Evolutionary conservation across 345 rosid genomes (phyloP).

Genomic region (Hypericum androsaemum): DNA sequence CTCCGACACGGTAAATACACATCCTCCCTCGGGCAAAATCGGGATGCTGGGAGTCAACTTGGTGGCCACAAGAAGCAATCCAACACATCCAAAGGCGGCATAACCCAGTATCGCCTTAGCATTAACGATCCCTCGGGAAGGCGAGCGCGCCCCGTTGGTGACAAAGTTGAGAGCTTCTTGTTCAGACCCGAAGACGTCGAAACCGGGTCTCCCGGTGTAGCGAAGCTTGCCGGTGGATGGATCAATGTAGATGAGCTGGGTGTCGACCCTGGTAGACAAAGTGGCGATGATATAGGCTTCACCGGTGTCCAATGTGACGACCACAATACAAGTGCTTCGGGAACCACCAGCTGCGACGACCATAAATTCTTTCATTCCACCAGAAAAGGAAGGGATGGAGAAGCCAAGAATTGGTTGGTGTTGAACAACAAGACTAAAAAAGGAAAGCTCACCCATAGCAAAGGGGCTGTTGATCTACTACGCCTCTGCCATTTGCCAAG

Average conservation of each 20-base stretch:
- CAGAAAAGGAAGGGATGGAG: too few species aligned
- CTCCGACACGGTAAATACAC: constrained; percentile 69
- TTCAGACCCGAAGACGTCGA: constrained; percentile 62
- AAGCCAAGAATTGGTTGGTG: too few species aligned
- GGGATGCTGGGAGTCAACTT: constrained; percentile 61
- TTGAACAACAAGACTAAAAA: too few species aligned
- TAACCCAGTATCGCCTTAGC: constrained; percentile 81
- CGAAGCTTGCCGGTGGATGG: constrained; percentile 74
- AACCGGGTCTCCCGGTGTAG: constrained; percentile 57
- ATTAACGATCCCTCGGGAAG: constrained; percentile 31
- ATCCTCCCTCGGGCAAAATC: constrained; percentile 86
- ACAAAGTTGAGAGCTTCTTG: constrained; percentile 67
- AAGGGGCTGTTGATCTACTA: too few species aligned
- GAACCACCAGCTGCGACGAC: constrained; percentile 41
- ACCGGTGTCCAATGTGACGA: constrained; percentile 55
- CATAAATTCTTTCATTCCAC: too few species aligned
- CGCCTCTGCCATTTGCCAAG: too few species aligned
- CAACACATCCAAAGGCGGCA: constrained; percentile 70
- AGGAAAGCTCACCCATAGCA: too few species aligned
- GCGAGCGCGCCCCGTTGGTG: constrained; percentile 55
- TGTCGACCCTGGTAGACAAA: constrained; percentile 49
- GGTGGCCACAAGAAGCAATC: constrained; percentile 82
- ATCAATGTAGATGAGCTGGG: constrained; percentile 78
- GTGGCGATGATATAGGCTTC: constrained; percentile 66
- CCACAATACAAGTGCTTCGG: constrained; percentile 59